These are phyloP conservation scores for Epithele typhae DNA, from an alignment of 768 basidiomycete genomes.

Conservation along the genomic window DNA sequence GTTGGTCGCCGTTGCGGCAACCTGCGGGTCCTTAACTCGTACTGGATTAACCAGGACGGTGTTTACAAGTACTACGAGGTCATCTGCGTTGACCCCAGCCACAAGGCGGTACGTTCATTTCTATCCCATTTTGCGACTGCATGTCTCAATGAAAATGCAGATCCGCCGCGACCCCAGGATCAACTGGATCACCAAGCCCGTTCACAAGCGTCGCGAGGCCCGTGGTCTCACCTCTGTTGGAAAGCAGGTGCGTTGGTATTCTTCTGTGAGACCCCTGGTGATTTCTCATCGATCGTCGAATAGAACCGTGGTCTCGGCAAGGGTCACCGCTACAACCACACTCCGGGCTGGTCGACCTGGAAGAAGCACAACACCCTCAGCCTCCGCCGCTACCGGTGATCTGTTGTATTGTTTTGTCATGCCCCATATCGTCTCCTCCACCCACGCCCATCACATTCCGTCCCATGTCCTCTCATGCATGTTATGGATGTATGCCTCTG, in stretches of 20 bases:
- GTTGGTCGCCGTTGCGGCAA: slow-evolving; percentile 96
- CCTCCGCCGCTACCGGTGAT: slow-evolving; percentile 80
- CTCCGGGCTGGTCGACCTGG: slow-evolving; percentile 88
- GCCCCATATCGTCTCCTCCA: slow-evolving; percentile 22
- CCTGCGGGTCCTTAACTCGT: slow-evolving; percentile 94
- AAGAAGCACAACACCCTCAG: slow-evolving; percentile 98
- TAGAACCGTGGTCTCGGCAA: slow-evolving; percentile 98
- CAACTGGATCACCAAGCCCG: slow-evolving; percentile 98
- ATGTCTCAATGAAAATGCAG: slow-evolving; percentile 31
- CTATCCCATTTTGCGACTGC: background rate
- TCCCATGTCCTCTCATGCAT: slow-evolving; percentile 25
- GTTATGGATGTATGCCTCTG: slow-evolving; percentile 28
- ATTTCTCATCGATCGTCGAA: too few species aligned
- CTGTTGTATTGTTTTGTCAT: slow-evolving; percentile 22
- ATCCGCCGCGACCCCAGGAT: slow-evolving; percentile 95
- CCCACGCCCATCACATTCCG: slow-evolving; percentile 9
- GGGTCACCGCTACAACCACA: slow-evolving; percentile 91
- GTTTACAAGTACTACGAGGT: slow-evolving; percentile 99
- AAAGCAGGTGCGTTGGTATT: slow-evolving; percentile 72
- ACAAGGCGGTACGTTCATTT: slow-evolving; percentile 72
- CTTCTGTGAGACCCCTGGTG: too few species aligned
- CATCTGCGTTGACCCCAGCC: slow-evolving; percentile 93
- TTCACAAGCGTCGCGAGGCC: slow-evolving; percentile 97
- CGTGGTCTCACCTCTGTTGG: slow-evolving; percentile 96
- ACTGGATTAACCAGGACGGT: slow-evolving; percentile 99